Conservation (phyloP, 441 rosid genomes). For the Eutrema salsugineum region DNA sequence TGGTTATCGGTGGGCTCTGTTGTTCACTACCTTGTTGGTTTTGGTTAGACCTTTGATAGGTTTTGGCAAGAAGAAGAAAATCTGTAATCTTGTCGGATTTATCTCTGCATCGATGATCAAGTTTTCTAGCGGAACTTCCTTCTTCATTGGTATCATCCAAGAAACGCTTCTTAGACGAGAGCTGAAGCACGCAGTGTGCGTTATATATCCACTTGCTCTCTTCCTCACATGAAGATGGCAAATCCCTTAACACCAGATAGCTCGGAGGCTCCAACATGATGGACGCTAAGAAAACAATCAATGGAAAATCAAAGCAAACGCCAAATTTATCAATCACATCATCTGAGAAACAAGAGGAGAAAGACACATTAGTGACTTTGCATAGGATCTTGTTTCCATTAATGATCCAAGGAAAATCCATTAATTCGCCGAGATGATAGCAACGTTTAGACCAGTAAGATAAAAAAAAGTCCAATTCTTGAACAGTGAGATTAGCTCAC, state of each 20-base stretch:
- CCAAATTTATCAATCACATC: neutral
- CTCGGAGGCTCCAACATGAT: constrained; percentile 56
- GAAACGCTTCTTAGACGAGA: constrained; percentile 29
- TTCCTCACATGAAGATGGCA: constrained; percentile 44
- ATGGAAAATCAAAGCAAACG: neutral
- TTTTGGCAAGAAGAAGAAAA: constrained; percentile 1
- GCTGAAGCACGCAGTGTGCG: constrained; percentile 36
- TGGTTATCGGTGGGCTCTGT: neutral
- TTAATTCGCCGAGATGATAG: neutral
- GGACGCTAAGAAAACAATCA: neutral
- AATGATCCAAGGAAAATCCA: neutral
- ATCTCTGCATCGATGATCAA: constrained; percentile 2
- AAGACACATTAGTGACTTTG: neutral
- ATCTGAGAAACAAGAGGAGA: neutral
- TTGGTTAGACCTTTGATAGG: constrained; percentile 23
- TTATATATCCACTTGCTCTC: constrained; percentile 48
- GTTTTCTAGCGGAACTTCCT: neutral
- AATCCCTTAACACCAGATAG: constrained; percentile 38
- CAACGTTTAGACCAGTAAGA: neutral
- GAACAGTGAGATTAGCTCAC: constrained; percentile 7
- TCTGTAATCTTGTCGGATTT: neutral
- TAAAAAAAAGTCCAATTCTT: neutral
- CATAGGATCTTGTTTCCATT: neutral
- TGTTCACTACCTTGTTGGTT: constrained; percentile 22
- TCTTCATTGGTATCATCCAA: constrained; percentile 36